Evolutionary conservation across 495 filamentous ascomycete genomes (phyloP), one percentile per base, ranked within the genome.

Genomic region (Penicillium crystallinum): DNA sequence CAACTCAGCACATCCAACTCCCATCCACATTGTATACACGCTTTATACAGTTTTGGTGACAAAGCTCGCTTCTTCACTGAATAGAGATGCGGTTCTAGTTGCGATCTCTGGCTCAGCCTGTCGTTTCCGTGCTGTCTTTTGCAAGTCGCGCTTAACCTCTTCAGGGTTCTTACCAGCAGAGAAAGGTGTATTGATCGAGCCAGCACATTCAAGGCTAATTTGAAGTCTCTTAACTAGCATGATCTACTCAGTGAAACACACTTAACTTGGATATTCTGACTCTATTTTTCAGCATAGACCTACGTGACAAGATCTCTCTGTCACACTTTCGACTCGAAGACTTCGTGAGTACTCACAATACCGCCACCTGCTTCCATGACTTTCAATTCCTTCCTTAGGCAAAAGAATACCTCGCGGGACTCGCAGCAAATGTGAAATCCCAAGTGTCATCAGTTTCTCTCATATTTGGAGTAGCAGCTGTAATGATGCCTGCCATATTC

Each of bases 181-280:
- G 33, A 61, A 51, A n/a, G 54, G 58, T 0, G 54, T 61, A 19
- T 55, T 54, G 2, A 61, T 52, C 0, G 58, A 54, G 5, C 58
- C 58, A n/a, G n/a, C n/a, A n/a, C n/a, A n/a, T 61, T 17, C 3
- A 29, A 14, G n/a, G 8, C 22, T 23, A 14, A 9, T 10, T 35
- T 10, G 29, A 4, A 25, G 25, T 7, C 3, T 5, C 9, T 18
- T 2, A 19, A 14, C 14, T 37, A 1, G 1, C 5, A 25, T 11
- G 6, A 34, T 39, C 46, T 41, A 61, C 54, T 51, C 4, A 51
- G 58, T 2, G 58, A 40, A 46, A 61, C 51, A 30, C 51, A 69
- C 52, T 85, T 85, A 18, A 85, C 74, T 27, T 80, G 68, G 44
- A 85, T 71, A 18, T 74, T 63, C 43, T 66, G 67, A 10, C 57